Evolutionary conservation across 2,329 filamentous ascomycete species (phyloP).

Genomic region (Fusarium paranaense): DNA sequence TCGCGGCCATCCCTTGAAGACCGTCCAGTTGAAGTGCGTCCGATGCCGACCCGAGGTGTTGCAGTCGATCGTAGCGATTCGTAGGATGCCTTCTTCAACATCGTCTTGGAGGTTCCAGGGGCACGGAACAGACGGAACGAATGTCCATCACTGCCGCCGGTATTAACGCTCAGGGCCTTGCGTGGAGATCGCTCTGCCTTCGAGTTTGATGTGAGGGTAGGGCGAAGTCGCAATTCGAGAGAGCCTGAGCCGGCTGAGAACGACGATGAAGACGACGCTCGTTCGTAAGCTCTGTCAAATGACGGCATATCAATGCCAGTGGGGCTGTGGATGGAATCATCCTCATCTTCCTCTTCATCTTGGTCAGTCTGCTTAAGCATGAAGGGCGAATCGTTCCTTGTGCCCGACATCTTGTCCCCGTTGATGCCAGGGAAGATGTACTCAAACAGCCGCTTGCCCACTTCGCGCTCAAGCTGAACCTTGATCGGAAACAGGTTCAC

Average conservation of each 20-base stretch:
- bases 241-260: slow-evolving; percentile 75
- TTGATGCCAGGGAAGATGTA: slow-evolving; percentile 95
- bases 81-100: slow-evolving; percentile 65
- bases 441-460: slow-evolving; percentile 93
- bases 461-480: slow-evolving; percentile 91
- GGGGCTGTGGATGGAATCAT: slow-evolving; percentile 54
- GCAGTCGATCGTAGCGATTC: slow-evolving; percentile 64
- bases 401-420: slow-evolving; percentile 58
- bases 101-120: slow-evolving; percentile 56
- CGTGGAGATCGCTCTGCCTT: slow-evolving; percentile 50
- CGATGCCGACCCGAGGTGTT: slow-evolving; percentile 56
- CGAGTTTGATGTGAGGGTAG: slow-evolving; percentile 77
- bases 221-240: slow-evolving; percentile 83
- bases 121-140: slow-evolving; percentile 66
- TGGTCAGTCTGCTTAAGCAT: slow-evolving; percentile 55
- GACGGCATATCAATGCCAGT: slow-evolving; percentile 52
- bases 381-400: slow-evolving; percentile 72
- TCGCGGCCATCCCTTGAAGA: slow-evolving; percentile 55
- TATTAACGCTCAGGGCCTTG: slow-evolving; percentile 63
- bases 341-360: slow-evolving; percentile 61
- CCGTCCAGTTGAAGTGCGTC: slow-evolving; percentile 60
- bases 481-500: slow-evolving; percentile 93
- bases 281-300: slow-evolving; percentile 61
- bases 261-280: slow-evolving; percentile 55
- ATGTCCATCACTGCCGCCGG: slow-evolving; percentile 57